Conservation (phyloP, 1,284 basidiomycete species). For the Ganoderma resinaceum region DNA sequence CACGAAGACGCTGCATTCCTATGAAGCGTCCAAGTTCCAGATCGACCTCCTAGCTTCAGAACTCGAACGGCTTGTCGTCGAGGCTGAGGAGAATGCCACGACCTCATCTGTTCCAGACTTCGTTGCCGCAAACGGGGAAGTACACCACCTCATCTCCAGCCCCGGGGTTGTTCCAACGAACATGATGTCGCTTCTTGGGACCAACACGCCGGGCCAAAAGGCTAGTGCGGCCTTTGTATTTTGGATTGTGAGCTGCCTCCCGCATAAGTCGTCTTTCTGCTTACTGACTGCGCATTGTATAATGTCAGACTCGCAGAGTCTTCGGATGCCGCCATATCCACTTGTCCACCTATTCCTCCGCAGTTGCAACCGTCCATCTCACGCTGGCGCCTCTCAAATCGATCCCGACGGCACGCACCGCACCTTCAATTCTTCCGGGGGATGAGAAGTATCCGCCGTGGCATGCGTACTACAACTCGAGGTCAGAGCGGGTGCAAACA, state of each 20-base stretch:
- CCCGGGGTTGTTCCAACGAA: conserved; percentile 81
- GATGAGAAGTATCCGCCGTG: conserved; percentile 24
- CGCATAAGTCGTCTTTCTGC: no score
- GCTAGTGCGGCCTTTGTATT: conserved; percentile 66
- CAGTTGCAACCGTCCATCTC: conserved; percentile 70
- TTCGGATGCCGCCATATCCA: conserved; percentile 71
- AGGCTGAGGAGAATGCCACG: conserved; percentile 23
- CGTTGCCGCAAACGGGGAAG: conserved; percentile 31
- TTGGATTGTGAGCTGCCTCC: conserved; percentile 67
- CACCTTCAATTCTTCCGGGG: conserved; percentile 19
- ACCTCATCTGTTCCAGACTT: conserved; percentile 8
- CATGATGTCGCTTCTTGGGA: conserved; percentile 31
- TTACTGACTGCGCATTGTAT: no score
- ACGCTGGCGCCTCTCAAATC: conserved; percentile 59
- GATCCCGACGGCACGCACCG: conserved; percentile 41
- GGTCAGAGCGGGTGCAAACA: conserved; percentile 35
- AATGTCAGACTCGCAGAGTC: conserved; percentile 29
- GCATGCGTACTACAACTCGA: conserved; percentile 21
- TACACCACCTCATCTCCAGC: conserved; percentile 72
- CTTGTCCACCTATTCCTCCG: conserved; percentile 66
- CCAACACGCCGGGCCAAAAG: conserved; percentile 25
- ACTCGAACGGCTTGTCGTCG: conserved; percentile 56
- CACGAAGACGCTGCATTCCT: conserved; percentile 64
- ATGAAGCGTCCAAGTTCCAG: conserved; percentile 83
- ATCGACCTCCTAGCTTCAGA: conserved; percentile 73